A percentile compares a stretch with the other conserved stretches of the same genome.
phyloP scores from a whole-genome alignment of 192 early-diverging fungal species.

The Mortierella antarctica region DNA sequence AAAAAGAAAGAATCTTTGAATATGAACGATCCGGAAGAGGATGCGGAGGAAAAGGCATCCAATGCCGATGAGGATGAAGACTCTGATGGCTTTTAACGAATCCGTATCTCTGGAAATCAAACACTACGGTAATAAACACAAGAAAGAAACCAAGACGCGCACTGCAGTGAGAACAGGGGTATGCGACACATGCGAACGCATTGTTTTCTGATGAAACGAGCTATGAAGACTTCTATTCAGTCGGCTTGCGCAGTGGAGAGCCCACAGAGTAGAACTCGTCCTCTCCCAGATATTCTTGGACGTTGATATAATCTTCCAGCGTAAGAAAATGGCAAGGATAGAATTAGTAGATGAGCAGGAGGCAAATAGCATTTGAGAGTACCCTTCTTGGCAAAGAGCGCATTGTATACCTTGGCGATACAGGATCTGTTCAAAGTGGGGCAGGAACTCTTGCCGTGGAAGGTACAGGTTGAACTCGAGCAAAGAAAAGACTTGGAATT shows the following conservation, averaged over 20 bases:
- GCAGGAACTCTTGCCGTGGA: conserved; percentile 88
- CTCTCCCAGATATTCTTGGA: conserved; percentile 56
- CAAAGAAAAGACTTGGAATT: conserved; percentile 91
- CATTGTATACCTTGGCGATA: conserved; percentile 61
- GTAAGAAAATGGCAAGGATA: background rate
- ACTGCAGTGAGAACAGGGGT: too few species aligned
- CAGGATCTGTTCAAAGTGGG: conserved; percentile 91
- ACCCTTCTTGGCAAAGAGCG: background rate
- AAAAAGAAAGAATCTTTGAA: conserved; percentile 21
- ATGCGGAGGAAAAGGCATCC: conserved; percentile 19
- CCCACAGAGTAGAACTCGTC: conserved; percentile 47
- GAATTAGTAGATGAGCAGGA: background rate
- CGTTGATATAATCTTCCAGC: conserved; percentile 43
- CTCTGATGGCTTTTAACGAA: conserved; percentile 38
- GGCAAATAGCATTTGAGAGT: background rate
- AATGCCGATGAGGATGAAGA: conserved; percentile 36
- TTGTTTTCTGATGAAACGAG: background rate
- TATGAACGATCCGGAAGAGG: conserved; percentile 34
- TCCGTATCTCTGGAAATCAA: too few species aligned
- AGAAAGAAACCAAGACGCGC: background rate
- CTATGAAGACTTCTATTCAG: conserved; percentile 8
- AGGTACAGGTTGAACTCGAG: conserved; percentile 93
- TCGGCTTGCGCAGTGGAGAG: conserved; percentile 13
- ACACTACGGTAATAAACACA: background rate
- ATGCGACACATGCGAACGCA: background rate